phyloP scores from a whole-genome alignment of 371 early-diverging fungal genomes.

The Syncephalastrum sp. region DNA sequence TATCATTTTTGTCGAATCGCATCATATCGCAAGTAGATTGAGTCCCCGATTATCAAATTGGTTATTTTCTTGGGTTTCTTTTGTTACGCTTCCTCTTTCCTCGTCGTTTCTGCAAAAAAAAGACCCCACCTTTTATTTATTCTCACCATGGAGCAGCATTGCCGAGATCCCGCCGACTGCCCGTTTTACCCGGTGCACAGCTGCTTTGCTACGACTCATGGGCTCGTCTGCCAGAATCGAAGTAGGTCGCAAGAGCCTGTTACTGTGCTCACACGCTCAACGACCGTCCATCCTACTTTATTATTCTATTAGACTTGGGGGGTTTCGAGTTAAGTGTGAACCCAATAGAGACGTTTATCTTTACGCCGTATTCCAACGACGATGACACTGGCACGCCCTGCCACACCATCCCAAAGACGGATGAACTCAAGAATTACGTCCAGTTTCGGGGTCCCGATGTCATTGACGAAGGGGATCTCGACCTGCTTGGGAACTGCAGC shows the following conservation, averaged over 20 bases:
- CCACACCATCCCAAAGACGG: constrained; percentile 36
- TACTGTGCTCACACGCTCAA: no score
- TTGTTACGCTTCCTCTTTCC: neutral
- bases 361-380: constrained; percentile 19
- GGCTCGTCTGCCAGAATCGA: constrained; percentile 39
- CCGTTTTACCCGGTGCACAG: constrained; percentile 43
- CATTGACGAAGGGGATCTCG: constrained; percentile 36
- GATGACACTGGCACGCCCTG: constrained; percentile 47
- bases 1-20: no score
- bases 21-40: no score
- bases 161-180: constrained; percentile 43
- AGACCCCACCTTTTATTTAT: neutral
- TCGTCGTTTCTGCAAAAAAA: no score
- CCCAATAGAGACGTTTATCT: constrained; percentile 32
- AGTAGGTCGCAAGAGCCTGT: constrained; percentile 22
- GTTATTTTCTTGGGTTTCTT: constrained; percentile 1
- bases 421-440: constrained; percentile 41
- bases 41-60: neutral
- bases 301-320: constrained; percentile 14
- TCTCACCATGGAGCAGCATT: constrained; percentile 23
- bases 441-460: constrained; percentile 43
- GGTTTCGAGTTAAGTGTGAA: constrained; percentile 45
- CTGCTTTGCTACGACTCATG: constrained; percentile 43
- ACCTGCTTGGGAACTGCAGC: constrained; percentile 47
- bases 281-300: neutral